phyloP scores from a whole-genome alignment of 2,329 filamentous ascomycete species.

The Phyllosticta citriasiana region DNA sequence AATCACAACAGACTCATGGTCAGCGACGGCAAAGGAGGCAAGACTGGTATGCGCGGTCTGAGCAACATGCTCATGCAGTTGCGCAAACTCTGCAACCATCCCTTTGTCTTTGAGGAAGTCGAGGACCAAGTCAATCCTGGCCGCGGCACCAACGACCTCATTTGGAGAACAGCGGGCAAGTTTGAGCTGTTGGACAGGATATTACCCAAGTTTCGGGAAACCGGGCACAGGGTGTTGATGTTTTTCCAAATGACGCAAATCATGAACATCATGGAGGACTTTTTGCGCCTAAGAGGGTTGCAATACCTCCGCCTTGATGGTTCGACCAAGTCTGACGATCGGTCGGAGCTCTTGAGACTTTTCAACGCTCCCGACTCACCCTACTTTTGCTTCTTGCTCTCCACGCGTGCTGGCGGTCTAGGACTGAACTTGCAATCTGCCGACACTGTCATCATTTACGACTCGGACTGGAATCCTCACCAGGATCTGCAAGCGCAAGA shows the following conservation, averaged over 20 bases:
- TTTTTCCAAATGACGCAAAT: slow-evolving; percentile 99
- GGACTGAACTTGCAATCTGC: slow-evolving; percentile 95
- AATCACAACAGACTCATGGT: slow-evolving; percentile 92
- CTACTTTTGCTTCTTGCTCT: slow-evolving; percentile 98
- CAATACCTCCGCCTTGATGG: slow-evolving; percentile 89
- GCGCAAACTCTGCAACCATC: slow-evolving; percentile 97
- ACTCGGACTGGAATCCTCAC: slow-evolving; percentile 99
- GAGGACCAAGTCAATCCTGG: slow-evolving; percentile 96
- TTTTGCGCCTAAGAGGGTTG: slow-evolving; percentile 71
- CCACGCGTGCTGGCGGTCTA: slow-evolving; percentile 93
- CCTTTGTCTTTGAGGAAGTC: slow-evolving; percentile 95
- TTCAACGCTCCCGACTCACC: slow-evolving; percentile 88
- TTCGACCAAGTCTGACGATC: slow-evolving; percentile 94
- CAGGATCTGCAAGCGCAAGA: slow-evolving; percentile 98
- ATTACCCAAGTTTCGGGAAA: slow-evolving; percentile 83
- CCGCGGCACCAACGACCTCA: slow-evolving; percentile 77
- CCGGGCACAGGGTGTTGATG: slow-evolving; percentile 93
- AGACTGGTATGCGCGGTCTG: slow-evolving; percentile 83
- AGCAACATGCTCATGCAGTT: slow-evolving; percentile 99
- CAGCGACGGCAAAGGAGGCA: slow-evolving; percentile 89
- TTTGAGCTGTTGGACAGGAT: slow-evolving; percentile 92
- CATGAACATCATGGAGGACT: slow-evolving; percentile 99
- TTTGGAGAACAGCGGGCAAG: slow-evolving; percentile 95
- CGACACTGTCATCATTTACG: slow-evolving; percentile 98
- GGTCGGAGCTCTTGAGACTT: slow-evolving; percentile 74